Evolutionary conservation across 2,329 filamentous ascomycete genomes (phyloP), one percentile per base, ranked within the genome.

Genomic region (Cladosporium austrohemisphaericum): DNA sequence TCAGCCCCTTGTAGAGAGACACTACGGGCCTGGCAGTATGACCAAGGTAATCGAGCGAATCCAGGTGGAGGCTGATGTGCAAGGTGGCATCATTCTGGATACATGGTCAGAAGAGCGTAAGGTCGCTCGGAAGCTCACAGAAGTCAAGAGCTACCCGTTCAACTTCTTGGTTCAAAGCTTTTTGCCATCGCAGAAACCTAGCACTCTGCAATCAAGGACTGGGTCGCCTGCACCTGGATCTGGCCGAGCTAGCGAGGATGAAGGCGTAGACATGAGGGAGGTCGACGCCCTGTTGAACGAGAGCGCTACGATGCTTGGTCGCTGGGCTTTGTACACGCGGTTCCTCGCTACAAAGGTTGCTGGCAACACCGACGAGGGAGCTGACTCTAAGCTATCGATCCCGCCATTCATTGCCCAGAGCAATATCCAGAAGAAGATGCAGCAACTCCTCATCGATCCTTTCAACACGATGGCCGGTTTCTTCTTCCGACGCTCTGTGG

Each of bases 101-200:
- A 93, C 91, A 0, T 98, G 93, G 90, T 85, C 84, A 49, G 93
- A 98, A 56, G 92, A 97, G 64, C 80, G 90, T 52, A 80, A 76
- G 52, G 81, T 98, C 40, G 87, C 92, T 63, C 81, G 92, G 60
- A 88, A 86, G 63, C 75, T 98, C 53, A 97, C 88, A 2, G 93
- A 98, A 62, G 88, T 95, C 68, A 97, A 94, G 71, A 95, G 91
- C 49, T 98, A 98, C 65, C 91, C 93, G 1, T 98, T 95, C 67
- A 95, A 91, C 0, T 98, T 98, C 64, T 73, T 98, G 36, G 91
- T 97, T 0, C 91, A 96, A 69, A 96, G 91, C 71, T 96, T 95
- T 65, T 67, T 95, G 38, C 83, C 88, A 0, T 75, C 79, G 23
- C 85, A 88, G 51, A 84, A 84, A 53, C 74, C 80, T 5, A 81